Evolutionary conservation across 164 flowering plant species (phyloP).

Genomic region (Chimonanthus salicifolius): DNA sequence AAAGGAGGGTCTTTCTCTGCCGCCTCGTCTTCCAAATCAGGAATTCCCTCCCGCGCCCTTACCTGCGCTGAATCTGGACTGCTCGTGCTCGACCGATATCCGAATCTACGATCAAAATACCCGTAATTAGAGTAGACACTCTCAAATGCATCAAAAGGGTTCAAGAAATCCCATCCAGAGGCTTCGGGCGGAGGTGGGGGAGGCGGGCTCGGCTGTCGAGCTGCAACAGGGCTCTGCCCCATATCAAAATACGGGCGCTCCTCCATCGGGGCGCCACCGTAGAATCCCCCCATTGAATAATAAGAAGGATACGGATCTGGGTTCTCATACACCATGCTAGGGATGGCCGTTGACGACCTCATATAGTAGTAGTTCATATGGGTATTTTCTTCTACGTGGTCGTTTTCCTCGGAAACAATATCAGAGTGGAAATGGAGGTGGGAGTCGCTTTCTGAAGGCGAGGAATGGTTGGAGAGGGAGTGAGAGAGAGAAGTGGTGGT

Average conservation of each 20-base stretch:
- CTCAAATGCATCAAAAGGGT: conserved; percentile 53
- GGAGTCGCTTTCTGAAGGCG: conserved; percentile 29
- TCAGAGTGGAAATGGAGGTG: conserved; percentile 42
- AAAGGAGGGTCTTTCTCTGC: conserved; percentile 32
- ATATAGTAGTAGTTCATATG: conserved; percentile 39
- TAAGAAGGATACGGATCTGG: conserved; percentile 28
- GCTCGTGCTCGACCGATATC: conserved; percentile 48
- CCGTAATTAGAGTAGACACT: conserved; percentile 23
- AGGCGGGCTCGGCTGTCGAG: neutral
- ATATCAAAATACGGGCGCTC: too few relatives aligned
- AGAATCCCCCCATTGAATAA: conserved; percentile 8
- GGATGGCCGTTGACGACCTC: conserved; percentile 45
- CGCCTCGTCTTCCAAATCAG: conserved; percentile 89
- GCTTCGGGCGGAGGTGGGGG: conserved; percentile 18
- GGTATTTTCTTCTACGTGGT: neutral
- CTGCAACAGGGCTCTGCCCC: too few relatives aligned
- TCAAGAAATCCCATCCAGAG: conserved; percentile 79
- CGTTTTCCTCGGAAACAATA: conserved; percentile 18
- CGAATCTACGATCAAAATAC: conserved; percentile 26
- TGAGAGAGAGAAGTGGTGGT: conserved; percentile 42
- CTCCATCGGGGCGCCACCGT: neutral
- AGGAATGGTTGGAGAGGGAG: conserved; percentile 12
- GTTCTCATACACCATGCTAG: conserved; percentile 41
- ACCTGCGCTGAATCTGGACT: conserved; percentile 88
- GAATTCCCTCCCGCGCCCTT: conserved; percentile 92